Percentiles rank a stretch among this genome's conserved stretches.
Conservation (phyloP, 306 rosid genomes). For the Glycine soja region DNA sequence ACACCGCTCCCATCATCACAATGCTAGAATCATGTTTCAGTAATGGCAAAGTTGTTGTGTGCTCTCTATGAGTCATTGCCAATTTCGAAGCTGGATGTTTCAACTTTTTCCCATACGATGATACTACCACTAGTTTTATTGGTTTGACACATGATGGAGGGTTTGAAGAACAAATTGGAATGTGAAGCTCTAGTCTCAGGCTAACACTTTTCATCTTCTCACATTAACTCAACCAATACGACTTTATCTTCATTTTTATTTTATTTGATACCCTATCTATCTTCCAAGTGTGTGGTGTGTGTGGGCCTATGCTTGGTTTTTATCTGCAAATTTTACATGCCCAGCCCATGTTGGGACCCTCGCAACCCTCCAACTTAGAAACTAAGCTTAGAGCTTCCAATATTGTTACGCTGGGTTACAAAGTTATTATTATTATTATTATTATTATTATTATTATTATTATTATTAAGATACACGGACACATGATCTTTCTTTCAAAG, state of each 20-base stretch:
- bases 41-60: no score
- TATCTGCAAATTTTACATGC: not conserved
- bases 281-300: not conserved
- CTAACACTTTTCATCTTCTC: conserved; percentile 52
- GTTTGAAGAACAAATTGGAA: conserved; percentile 34
- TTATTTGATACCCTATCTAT: not conserved
- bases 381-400: no score
- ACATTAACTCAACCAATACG: not conserved
- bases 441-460: no score
- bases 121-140: conserved; percentile 14
- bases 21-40: no score
- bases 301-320: not conserved
- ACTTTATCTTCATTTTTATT: not conserved
- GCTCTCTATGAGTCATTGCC: not conserved
- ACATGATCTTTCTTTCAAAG: no score
- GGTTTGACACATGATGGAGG: conserved; percentile 35
- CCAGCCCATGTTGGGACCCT: not conserved
- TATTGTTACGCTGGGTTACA: no score
- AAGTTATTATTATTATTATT: no score
- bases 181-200: conserved; percentile 54
- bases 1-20: conserved; percentile 68
- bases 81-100: conserved; percentile 36
- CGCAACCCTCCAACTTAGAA: not conserved
- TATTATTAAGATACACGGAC: no score
- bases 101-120: conserved; percentile 34